Evolutionary conservation across 2,329 filamentous ascomycete species (phyloP).

Genomic region (Fusarium chlamydosporum): DNA sequence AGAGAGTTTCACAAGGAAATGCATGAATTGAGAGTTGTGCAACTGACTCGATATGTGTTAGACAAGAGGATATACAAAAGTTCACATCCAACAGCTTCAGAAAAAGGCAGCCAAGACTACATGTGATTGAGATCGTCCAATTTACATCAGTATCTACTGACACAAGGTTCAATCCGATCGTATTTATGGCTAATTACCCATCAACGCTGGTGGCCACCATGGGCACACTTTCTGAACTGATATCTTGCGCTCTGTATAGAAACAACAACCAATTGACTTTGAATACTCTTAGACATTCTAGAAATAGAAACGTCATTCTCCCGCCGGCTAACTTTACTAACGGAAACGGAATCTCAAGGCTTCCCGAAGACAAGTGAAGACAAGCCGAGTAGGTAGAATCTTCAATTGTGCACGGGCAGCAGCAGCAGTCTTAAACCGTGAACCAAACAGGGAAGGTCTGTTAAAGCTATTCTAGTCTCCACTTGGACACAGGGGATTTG

Average conservation of each 20-base stretch:
- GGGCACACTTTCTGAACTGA: background rate
- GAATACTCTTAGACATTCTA: background rate
- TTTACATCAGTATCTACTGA: background rate
- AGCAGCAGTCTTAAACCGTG: background rate
- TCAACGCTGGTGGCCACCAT: background rate
- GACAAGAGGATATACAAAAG: background rate
- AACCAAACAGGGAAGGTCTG: background rate
- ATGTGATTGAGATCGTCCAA: background rate
- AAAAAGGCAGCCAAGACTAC: background rate
- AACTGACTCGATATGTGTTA: background rate
- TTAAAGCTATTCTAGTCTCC: slow-evolving; percentile 3
- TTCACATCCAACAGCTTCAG: background rate
- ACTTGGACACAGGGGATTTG: slow-evolving; percentile 11
- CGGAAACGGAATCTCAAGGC: background rate
- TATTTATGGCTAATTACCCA: background rate
- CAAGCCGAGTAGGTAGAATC: too few species aligned
- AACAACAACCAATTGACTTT: background rate
- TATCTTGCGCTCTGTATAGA: background rate
- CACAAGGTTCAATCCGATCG: background rate
- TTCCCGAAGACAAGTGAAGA: background rate
- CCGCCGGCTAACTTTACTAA: background rate
- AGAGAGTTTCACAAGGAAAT: slow-evolving; percentile 1
- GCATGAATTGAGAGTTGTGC: background rate
- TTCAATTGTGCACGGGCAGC: background rate
- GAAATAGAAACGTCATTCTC: slow-evolving; percentile 1